Evolutionary conservation across 257 asterid genomes (phyloP), one percentile per base, ranked within the genome.

Genomic region (Jaltomata sinuosa): DNA sequence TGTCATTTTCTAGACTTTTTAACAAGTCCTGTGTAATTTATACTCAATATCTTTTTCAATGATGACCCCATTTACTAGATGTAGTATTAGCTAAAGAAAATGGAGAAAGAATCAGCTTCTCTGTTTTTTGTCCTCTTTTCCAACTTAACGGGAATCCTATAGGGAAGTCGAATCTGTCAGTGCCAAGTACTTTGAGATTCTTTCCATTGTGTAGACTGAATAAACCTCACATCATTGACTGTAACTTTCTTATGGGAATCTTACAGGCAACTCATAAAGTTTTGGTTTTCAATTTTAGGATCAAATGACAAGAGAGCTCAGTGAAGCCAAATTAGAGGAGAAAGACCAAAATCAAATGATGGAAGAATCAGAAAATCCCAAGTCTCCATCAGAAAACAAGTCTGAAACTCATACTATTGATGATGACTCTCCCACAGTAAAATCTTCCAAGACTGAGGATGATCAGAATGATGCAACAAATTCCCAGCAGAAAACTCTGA

Each of bases 401-500:
- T 79, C 87, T 0, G 74, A 74, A 64, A 65, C 87, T 65, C 83
- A 89, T 5, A 81, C 88, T 42, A 64, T 31, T 8, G 93, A 91
- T 16, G 94, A 92, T 10, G 94, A 90, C 36, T 87, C 72, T 69
- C 76, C 80, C 40, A 65, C 84, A 1, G 89, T 62, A 31, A 84
- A 88, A 79, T 55, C 86, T 76, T 81, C 84, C 9, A 85, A 89
- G 84, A 22, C 78, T 45, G 97, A 91, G 83, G 84, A 42, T 36
- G 94, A 88, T 72, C 89, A 89, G 83, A 87, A 78, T 22, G 92
- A 88, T 79, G 82, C 88, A 15, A 79, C 84, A 11, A 87, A 91
- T 79, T 69, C 91, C 22, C 91, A 89, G 79, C 92, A 89, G 64
- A 93, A 92, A 87, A 45, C 88, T 29, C 91, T 91, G 77, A 95